Evolutionary conservation across 192 early-diverging fungal genomes (phyloP), one percentile per base, ranked within the genome.

Genomic region (Radiomyces spectabilis): DNA sequence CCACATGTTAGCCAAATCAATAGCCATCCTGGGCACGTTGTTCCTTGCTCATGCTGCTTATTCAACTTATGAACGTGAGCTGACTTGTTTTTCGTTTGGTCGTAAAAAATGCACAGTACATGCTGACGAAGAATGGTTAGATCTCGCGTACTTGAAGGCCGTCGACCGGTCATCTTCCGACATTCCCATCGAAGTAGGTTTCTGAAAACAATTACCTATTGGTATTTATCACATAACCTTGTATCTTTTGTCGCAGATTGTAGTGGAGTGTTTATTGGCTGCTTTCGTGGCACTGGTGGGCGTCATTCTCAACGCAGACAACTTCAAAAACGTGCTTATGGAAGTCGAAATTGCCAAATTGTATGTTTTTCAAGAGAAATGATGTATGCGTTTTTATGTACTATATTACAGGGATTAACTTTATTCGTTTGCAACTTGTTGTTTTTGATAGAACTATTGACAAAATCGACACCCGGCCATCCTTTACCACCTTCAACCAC

Each of bases 401-500:
- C 3, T 24, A 30, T 16, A 32, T 16, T 43, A n/a, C n/a, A n/a
- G n/a, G n/a, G n/a, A 39, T 51, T 3, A 41, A 9, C 24, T 15
- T 40, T 15, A 13, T 26, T 15, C 25, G 8, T 34, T 45, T 30
- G 44, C 13, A 35, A 18, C 5, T 41, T 45, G 5, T 25, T 27
- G n/a, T n/a, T n/a, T 53, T 45, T 31, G 27, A 5, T 66, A 82
- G 80, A 39, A 75, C 80, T 5, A 82, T 82, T 29, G 80, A 78
- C 34, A 75, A 74, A 55, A 55, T 82, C 22, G 80, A 82, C 45
- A 74, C 74, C n/a, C 72, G 73, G n/a, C 72, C 74, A 37, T 75
- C 72, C 0, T 82, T 82, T 55, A 77, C 73, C 35, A 63, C 70
- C 21, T 82, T 82, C 46, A 68, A 82, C 63, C 74, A 82, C 55